Evolutionary conservation across 1,284 basidiomycete genomes (phyloP), one percentile per base, ranked within the genome.

Genomic region (Sporisorium exsertum): DNA sequence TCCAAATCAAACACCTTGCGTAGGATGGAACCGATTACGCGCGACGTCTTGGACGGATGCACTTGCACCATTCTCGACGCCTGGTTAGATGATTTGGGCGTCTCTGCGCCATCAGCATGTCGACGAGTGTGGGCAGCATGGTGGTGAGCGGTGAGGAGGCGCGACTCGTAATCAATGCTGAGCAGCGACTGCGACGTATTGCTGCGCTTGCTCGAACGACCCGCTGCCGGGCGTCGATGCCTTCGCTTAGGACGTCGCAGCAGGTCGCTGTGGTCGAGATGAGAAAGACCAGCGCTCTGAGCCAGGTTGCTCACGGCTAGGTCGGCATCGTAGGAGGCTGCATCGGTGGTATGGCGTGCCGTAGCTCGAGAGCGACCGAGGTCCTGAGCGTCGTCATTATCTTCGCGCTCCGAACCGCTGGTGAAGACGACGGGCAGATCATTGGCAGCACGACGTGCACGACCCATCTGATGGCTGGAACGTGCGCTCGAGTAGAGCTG

Each of bases 131-230:
- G 47, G 16, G 16, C 24, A 13, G 20, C 16, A 9, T 59, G 55
- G 24, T 50, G 37, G 27, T 37, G 42, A 5, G 47, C 52, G 4
- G 50, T 54, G 27, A 70, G 52, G 0, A 61, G 58, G 24, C 62
- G 66, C 43, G 53, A 52, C 18, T 75, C 61, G 33, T 63, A 65
- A 37, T 75, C 72, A 45, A 75, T 62, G 52, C 63, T 63, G 29
- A 75, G 63, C 26, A 68, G 49, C 27, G 61, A 68, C 47, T 76
- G 73, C 13, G 68, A 72, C 0, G 68, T 76, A 56, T 76, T 76
- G 65, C 73, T 76, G 47, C 68, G 67, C 57, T 76, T 76, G 62
- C 73, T 76, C 10, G 68, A 72, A 2, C 73, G 64, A 26, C 73
- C 73, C 2, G 64, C 59, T 32, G 68, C 68, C 5, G 73, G 65